A percentile compares a stretch with the other conserved stretches of the same genome.
Evolutionary conservation across 2,329 filamentous ascomycete species (phyloP).

Genomic region (Venturia oleaginea): DNA sequence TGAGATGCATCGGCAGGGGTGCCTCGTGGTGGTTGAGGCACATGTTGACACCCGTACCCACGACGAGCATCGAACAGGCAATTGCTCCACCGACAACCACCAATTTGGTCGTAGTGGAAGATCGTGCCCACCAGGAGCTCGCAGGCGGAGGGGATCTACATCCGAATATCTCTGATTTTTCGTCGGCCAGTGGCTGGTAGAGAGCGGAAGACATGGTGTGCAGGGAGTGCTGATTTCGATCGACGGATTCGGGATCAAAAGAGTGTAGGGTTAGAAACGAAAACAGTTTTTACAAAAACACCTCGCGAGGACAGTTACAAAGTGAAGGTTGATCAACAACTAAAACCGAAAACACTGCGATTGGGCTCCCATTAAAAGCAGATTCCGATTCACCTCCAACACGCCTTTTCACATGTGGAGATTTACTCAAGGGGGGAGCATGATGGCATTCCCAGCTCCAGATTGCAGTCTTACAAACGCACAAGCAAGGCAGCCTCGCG

Average conservation of each 20-base stretch:
- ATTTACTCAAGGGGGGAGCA: background rate
- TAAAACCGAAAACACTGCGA: background rate
- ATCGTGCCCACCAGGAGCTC: slow-evolving; percentile 5
- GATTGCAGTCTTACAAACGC: background rate
- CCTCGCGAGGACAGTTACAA: background rate
- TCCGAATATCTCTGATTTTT: background rate
- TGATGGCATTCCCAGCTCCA: background rate
- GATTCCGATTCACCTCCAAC: background rate
- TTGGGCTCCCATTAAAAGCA: background rate
- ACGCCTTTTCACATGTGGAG: background rate
- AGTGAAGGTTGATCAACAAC: background rate
- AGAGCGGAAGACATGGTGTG: background rate
- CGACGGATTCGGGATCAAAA: background rate
- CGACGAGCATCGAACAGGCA: background rate
- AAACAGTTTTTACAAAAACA: background rate
- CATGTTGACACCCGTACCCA: background rate
- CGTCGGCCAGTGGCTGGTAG: background rate
- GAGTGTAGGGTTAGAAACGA: background rate
- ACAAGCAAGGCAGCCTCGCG: background rate
- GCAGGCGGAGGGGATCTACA: background rate
- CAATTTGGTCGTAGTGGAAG: background rate
- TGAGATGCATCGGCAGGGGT: background rate
- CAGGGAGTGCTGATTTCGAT: background rate
- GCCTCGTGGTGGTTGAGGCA: background rate
- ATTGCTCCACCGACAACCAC: background rate